Evolutionary conservation across 768 basidiomycete genomes (phyloP).

Genomic region (Cystofilobasidium bisporidii): DNA sequence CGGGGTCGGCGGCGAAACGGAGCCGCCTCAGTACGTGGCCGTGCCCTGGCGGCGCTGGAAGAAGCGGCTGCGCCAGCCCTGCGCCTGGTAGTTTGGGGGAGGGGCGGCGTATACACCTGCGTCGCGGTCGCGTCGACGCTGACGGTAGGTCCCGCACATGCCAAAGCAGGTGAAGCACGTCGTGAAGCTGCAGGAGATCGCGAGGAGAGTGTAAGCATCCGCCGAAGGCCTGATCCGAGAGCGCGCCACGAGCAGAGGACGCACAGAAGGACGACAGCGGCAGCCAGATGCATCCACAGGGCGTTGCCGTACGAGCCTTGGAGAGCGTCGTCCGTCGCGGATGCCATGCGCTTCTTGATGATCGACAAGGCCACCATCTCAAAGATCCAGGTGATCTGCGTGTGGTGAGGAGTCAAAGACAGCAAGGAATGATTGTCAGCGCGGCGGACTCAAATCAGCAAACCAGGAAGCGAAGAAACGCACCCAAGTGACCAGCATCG

Average conservation of each 20-base stretch:
- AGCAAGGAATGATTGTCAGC: not conserved
- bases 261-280: slow-evolving; percentile 19
- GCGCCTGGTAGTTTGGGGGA: not conserved
- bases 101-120: not conserved
- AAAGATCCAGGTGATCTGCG: slow-evolving; percentile 10
- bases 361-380: slow-evolving; percentile 16
- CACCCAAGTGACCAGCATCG: slow-evolving; percentile 10
- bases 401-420: not conserved
- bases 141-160: slow-evolving; percentile 13
- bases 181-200: not conserved
- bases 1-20: no score
- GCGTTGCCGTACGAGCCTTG: slow-evolving; percentile 6
- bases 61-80: not conserved
- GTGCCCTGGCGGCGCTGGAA: not conserved
- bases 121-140: not conserved
- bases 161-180: slow-evolving; percentile 14
- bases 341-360: not conserved
- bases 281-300: slow-evolving; percentile 15
- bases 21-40: not conserved
- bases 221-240: no score
- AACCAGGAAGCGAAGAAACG: not conserved
- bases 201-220: no score
- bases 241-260: no score
- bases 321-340: slow-evolving; percentile 5
- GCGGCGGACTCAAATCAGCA: no score